Evolutionary conservation across 768 basidiomycete species (phyloP).

Genomic region (Clathrus columnatus): DNA sequence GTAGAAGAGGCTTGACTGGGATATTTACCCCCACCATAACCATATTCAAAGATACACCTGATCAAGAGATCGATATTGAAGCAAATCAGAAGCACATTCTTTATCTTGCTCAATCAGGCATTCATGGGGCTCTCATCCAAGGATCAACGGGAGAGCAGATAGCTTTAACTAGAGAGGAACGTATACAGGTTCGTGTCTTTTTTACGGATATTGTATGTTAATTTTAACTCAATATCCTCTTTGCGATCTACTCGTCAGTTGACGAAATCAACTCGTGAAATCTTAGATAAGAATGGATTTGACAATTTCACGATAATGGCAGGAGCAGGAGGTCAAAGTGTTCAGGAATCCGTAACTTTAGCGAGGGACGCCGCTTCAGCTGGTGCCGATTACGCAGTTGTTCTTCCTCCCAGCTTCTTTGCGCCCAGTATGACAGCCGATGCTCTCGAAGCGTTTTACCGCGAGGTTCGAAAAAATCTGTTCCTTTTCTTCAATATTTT

Average conservation of each 20-base stretch:
- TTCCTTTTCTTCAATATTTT: not conserved
- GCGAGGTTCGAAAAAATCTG: slow-evolving; percentile 41
- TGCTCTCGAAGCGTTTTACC: slow-evolving; percentile 73
- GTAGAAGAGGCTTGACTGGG: slow-evolving; percentile 4
- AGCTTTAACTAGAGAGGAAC: slow-evolving; percentile 21
- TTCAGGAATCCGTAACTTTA: slow-evolving; percentile 71
- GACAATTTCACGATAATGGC: slow-evolving; percentile 60
- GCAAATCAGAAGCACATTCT: slow-evolving; percentile 25
- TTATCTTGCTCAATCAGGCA: slow-evolving; percentile 20
- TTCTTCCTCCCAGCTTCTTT: slow-evolving; percentile 73
- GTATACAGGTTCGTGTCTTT: slow-evolving; percentile 17
- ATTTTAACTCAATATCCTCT: slow-evolving; percentile 15
- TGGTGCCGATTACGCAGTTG: slow-evolving; percentile 82
- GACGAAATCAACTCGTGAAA: slow-evolving; percentile 47
- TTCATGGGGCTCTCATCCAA: slow-evolving; percentile 22
- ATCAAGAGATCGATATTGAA: slow-evolving; percentile 25
- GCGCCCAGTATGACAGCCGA: slow-evolving; percentile 32
- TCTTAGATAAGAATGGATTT: slow-evolving; percentile 59
- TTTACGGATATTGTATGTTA: not conserved
- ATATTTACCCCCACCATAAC: slow-evolving; percentile 21
- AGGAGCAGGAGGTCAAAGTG: slow-evolving; percentile 81
- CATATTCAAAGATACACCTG: slow-evolving; percentile 23
- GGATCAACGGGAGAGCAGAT: slow-evolving; percentile 25
- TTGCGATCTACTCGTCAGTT: slow-evolving; percentile 18
- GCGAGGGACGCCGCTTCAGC: slow-evolving; percentile 72